Evolutionary conservation across 768 basidiomycete species (phyloP).

Genomic region (Pulveroboletus sp.): DNA sequence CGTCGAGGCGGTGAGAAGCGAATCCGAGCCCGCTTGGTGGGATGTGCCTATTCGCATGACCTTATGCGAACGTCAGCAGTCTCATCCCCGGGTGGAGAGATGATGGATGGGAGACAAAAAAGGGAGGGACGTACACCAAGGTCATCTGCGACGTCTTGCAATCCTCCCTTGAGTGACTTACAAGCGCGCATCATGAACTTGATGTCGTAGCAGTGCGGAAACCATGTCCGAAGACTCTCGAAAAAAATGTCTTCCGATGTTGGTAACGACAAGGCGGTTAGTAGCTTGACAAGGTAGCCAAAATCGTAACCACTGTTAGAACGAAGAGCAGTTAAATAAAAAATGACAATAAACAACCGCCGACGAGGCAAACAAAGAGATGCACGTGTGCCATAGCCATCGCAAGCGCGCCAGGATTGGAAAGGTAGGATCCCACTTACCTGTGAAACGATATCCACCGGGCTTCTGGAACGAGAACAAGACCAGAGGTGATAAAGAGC

Average conservation of each 20-base stretch:
- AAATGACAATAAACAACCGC: constrained; percentile 1
- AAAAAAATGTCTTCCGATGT: constrained; percentile 89
- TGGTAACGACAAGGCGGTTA: constrained; percentile 82
- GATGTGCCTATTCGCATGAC: constrained; percentile 85
- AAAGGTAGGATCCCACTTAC: constrained; percentile 40
- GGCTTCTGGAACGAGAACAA: constrained; percentile 83
- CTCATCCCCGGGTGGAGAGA: not conserved
- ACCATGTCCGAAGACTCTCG: constrained; percentile 82
- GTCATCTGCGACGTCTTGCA: constrained; percentile 95
- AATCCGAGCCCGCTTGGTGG: constrained; percentile 97
- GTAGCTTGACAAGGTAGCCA: constrained; percentile 94
- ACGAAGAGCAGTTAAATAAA: not conserved
- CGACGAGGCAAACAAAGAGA: not conserved
- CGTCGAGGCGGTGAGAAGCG: constrained; percentile 84
- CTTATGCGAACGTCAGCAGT: constrained; percentile 24
- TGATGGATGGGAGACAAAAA: not conserved
- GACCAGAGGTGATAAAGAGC: constrained; percentile 91
- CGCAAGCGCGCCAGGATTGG: not conserved
- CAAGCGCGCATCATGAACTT: constrained; percentile 91
- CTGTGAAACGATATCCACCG: constrained; percentile 99
- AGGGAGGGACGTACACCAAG: constrained; percentile 65
- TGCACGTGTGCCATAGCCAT: not conserved
- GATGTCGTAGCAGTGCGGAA: constrained; percentile 95
- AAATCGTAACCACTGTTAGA: constrained; percentile 90
- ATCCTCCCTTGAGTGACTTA: constrained; percentile 76